Base-by-base conservation (phyloP, 441 rosid species). In the Bruguiera hainesii region DNA sequence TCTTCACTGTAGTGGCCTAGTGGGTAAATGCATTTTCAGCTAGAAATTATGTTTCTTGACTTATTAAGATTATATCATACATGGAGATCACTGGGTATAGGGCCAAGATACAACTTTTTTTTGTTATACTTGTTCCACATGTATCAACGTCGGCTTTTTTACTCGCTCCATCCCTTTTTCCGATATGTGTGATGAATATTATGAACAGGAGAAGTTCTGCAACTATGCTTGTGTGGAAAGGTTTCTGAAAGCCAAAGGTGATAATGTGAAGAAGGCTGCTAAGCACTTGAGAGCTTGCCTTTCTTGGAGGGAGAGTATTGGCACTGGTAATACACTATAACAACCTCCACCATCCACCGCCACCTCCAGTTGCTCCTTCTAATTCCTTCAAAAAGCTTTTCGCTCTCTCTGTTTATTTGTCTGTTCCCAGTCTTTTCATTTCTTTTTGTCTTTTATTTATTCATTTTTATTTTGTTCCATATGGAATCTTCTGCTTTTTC, bases 161-260 rank as follows among this genome's bases (percentile, higher is more conserved):
- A 13, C 29, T 46, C 8, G 4, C 13, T 13, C 48, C 62, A 46
- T 29, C 18, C 13, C 21, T 46, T 7, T 15, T 6, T n/a, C 61
- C 65, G 52, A 48, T 35, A 20, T 23, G 28, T 51, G 56, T 26
- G 26, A 8, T 21, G 10, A 53, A 19, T 20, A 53, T 33, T 55
- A 3, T 28, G 46, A 61, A 73, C 91, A 95, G 99, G 96, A 90
- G 82, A 88, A 86, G 79, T 95, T 88, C 78, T 95, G 99, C 78
- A 85, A 78, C 82, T 82, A 64, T 30, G 86, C 77, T 56, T 95
- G 99, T 42, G 85, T 87, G 0, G 95, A 88, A 74, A 77, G 98
- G 72, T 91, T 91, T 74, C 66, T 95, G 71, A 85, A 73, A 63
- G 84, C 86, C 10, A 92, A 87, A 83, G 90, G 96, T 49, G 91